A percentile compares a stretch with the other conserved stretches of the same genome.
These are phyloP conservation scores for Calonectria honghensis DNA, from an alignment of 2,329 filamentous ascomycete genomes.

Conservation along the genomic window DNA sequence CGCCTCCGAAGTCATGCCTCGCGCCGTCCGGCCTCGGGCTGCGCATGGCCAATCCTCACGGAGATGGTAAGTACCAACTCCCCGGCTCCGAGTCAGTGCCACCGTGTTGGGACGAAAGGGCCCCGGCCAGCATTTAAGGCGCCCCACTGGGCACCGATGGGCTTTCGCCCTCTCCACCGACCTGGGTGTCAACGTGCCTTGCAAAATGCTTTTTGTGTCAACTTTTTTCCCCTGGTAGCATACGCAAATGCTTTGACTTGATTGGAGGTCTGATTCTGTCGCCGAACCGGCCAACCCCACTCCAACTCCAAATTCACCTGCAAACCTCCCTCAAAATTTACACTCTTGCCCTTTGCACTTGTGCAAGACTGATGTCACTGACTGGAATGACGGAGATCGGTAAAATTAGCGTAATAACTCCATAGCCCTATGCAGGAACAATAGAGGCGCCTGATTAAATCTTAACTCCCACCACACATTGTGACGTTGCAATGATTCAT, in stretches of 20 bases:
- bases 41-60: background rate
- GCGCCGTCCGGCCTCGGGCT: background rate
- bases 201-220: conserved; percentile 32
- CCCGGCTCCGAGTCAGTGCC: conserved; percentile 35
- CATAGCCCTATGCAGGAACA: conserved; percentile 24
- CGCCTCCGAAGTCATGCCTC: background rate
- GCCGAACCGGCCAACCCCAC: background rate
- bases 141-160: conserved; percentile 23
- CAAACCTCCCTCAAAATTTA: background rate
- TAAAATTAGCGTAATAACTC: conserved; percentile 14
- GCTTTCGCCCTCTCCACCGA: conserved; percentile 34
- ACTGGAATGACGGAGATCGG: conserved; percentile 2
- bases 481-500: conserved; percentile 18
- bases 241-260: background rate
- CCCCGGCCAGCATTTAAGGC: conserved; percentile 20
- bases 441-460: conserved; percentile 1
- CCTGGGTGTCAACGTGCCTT: conserved; percentile 31
- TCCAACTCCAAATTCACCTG: background rate
- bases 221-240: background rate
- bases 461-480: conserved; percentile 6
- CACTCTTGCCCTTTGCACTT: background rate
- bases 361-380: background rate
- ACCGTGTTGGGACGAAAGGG: conserved; percentile 20
- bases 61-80: background rate
- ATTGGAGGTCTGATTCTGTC: background rate